Evolutionary conservation across 176 grass and related monocot genomes (phyloP).

Genomic region (Microstegium vimineum): DNA sequence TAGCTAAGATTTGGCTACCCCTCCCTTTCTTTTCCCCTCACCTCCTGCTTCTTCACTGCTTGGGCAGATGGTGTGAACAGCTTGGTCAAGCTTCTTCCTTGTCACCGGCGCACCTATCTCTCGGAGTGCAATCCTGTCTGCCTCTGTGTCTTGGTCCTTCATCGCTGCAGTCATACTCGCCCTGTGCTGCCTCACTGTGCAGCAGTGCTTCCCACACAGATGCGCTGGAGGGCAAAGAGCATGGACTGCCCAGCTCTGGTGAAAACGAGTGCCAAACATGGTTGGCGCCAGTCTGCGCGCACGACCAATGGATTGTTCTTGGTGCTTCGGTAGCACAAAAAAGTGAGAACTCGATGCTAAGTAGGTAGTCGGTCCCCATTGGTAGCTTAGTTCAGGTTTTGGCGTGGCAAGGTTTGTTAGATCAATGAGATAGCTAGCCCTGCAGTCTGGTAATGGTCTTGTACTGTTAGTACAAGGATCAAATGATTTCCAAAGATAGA

Average conservation of each 20-base stretch:
- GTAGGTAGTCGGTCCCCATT: background rate
- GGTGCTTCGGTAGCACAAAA: background rate
- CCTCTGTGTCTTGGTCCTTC: background rate
- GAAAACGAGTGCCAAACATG: background rate
- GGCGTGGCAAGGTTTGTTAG: background rate
- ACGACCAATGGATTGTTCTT: background rate
- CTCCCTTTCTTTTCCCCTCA: background rate
- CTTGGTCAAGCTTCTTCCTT: background rate
- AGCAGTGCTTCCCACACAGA: background rate
- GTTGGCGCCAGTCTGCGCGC: background rate
- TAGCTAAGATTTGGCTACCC: background rate
- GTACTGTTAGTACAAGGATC: background rate
- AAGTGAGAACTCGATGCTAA: background rate
- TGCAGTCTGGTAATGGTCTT: background rate
- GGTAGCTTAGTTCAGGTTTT: background rate
- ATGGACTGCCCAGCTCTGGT: background rate
- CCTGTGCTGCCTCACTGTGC: background rate
- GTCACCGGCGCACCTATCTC: background rate
- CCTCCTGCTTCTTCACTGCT: background rate
- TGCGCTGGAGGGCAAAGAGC: background rate
- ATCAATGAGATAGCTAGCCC: background rate
- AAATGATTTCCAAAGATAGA: background rate
- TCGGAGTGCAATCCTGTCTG: background rate
- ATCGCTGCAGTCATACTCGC: background rate
- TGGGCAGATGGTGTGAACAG: background rate